These are phyloP conservation scores for Claviceps capensis DNA, from an alignment of 2,329 filamentous ascomycete genomes.

Conservation along the genomic window DNA sequence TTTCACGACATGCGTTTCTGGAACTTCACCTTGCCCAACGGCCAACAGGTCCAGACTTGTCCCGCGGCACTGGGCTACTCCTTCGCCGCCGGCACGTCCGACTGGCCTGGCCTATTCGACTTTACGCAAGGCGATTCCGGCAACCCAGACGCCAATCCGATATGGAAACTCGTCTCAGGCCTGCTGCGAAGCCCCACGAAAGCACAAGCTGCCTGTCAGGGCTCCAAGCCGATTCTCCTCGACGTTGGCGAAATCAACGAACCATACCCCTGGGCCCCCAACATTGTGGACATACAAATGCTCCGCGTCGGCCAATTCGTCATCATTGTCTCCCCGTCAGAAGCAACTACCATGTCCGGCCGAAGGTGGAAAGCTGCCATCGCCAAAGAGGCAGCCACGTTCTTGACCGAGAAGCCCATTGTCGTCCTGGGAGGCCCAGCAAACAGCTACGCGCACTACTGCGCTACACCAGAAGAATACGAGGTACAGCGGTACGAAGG, in stretches of 20 bases:
- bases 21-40: slow-evolving; percentile 60
- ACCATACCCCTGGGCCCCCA: slow-evolving; percentile 82
- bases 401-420: slow-evolving; percentile 42
- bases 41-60: slow-evolving; percentile 58
- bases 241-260: slow-evolving; percentile 69
- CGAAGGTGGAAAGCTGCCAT: slow-evolving; percentile 72
- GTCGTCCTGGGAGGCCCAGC: slow-evolving; percentile 80
- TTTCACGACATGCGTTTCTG: slow-evolving; percentile 73
- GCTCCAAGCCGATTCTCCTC: slow-evolving; percentile 70
- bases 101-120: slow-evolving; percentile 83
- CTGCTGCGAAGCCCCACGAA: slow-evolving; percentile 57
- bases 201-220: slow-evolving; percentile 63
- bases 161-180: slow-evolving; percentile 67
- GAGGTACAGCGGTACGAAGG: slow-evolving; percentile 82
- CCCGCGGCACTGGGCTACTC: slow-evolving; percentile 81
- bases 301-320: slow-evolving; percentile 74
- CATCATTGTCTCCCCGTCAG: slow-evolving; percentile 73
- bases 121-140: slow-evolving; percentile 78
- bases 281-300: slow-evolving; percentile 79
- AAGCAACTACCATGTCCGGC: slow-evolving; percentile 86
- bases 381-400: slow-evolving; percentile 31
- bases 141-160: slow-evolving; percentile 52
- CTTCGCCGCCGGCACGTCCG: slow-evolving; percentile 84
- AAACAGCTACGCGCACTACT: slow-evolving; percentile 81
- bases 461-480: slow-evolving; percentile 70